Evolutionary conservation across 345 rosid genomes (phyloP), one percentile per base, ranked within the genome.

Genomic region (Salix brachista): DNA sequence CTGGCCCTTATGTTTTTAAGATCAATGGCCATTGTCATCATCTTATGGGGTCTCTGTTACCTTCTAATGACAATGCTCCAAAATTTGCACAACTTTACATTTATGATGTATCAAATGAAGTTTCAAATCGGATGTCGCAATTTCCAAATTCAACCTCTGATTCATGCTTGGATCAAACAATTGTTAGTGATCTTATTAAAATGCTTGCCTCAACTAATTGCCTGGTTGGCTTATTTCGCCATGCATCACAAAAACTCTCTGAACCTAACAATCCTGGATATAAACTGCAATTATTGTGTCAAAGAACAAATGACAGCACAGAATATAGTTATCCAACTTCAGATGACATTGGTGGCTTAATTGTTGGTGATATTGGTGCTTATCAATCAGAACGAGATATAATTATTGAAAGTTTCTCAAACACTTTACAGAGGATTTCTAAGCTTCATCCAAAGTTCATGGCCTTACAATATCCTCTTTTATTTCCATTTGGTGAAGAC

Each of bases 61-160:
- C 0, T 0, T 8, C 1, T 30, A 18, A 34, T 0, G 50, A 62
- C 0, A 0, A 5, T 0, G 0, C 0, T 0, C 60, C 52, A 0
- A 23, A 8, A 1, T 75, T 70, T 70, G 42, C 67, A 2, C 48
- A 80, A 14, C 32, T 75, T 0, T 80, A 75, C 37, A 21, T 80
- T 1, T 70, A 70, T 13, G 79, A 80, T 18, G 64, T 28, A 0
- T 2, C 32, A 1, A 13, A 80, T 36, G 75, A 75, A 5, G 5
- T 70, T 0, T 0, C 9, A 0, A 80, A 75, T 28, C 0, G 76
- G 1, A 1, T 68, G 2, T 1, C 17, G 1, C 0, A 16, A 10
- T 41, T 75, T 32, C 0, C 1, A 2, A 6, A 1, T 0, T 10
- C 12, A 17, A 19, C 34, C 34, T 32, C 4, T 32, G 34, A 3